A percentile compares a stretch with the other conserved stretches of the same genome.
Evolutionary conservation across 2,329 filamentous ascomycete genomes (phyloP).

Genomic region (Scedosporium dehoogii): DNA sequence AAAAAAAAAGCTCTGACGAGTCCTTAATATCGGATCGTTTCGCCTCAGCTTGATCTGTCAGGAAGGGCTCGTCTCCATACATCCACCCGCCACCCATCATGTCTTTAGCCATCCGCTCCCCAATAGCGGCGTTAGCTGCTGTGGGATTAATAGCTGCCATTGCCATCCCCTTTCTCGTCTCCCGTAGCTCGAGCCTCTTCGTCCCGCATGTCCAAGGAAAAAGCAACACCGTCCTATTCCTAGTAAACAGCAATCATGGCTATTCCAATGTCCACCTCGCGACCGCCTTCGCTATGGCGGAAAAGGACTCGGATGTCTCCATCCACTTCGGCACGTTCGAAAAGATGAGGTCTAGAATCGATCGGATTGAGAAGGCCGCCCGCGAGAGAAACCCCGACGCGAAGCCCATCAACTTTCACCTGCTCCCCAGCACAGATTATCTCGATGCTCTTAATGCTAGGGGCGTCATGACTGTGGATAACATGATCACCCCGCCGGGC

Average conservation of each 20-base stretch:
- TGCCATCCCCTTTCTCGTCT: background rate
- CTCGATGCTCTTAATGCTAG: slow-evolving; percentile 7
- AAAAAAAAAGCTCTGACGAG: too few relatives aligned
- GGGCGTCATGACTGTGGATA: slow-evolving; percentile 9
- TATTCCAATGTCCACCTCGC: slow-evolving; percentile 26
- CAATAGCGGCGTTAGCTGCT: too few relatives aligned
- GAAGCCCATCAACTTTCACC: slow-evolving; percentile 16
- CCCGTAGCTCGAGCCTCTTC: background rate
- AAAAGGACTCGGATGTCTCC: slow-evolving; percentile 20
- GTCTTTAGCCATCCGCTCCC: too few relatives aligned
- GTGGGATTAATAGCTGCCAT: background rate
- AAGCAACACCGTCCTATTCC: slow-evolving; percentile 23
- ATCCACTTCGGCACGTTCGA: slow-evolving; percentile 25
- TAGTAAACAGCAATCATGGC: slow-evolving; percentile 22
- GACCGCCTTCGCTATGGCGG: slow-evolving; percentile 22
- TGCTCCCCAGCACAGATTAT: slow-evolving; percentile 14
- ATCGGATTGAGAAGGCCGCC: background rate
- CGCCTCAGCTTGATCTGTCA: too few relatives aligned
- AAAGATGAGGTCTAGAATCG: background rate
- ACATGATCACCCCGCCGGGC: slow-evolving; percentile 13
- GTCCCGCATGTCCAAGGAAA: slow-evolving; percentile 9
- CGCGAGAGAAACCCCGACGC: slow-evolving; percentile 9
- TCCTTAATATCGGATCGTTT: too few relatives aligned
- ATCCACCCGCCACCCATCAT: too few relatives aligned
- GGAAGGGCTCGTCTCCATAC: too few relatives aligned